These are phyloP conservation scores for Arabis alpina DNA, from an alignment of 345 rosid species.

Conservation along the genomic window DNA sequence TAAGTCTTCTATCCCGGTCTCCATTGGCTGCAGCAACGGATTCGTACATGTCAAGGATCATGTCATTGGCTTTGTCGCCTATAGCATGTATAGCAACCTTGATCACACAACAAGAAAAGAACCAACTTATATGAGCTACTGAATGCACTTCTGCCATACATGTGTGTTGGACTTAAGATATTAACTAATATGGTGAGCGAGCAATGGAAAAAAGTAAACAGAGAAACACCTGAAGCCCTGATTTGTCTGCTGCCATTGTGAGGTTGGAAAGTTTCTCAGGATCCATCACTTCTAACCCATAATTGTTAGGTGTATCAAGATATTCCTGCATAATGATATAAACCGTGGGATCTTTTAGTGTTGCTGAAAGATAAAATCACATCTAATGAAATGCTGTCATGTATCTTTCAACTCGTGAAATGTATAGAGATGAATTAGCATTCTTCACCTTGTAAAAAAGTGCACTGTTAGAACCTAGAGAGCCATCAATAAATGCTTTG, in stretches of 20 bases:
- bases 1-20: constrained; percentile 74
- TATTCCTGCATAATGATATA: constrained; percentile 60
- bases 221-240: constrained; percentile 76
- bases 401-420: not conserved
- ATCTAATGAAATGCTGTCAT: not conserved
- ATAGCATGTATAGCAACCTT: constrained; percentile 96
- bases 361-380: not conserved
- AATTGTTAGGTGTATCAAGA: constrained; percentile 64
- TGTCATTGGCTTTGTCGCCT: constrained; percentile 88
- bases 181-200: too few species aligned
- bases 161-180: too few species aligned
- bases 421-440: not conserved
- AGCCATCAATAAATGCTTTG: constrained; percentile 93
- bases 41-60: constrained; percentile 68
- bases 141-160: not conserved
- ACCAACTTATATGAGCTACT: not conserved
- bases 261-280: constrained; percentile 62
- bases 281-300: constrained; percentile 69
- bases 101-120: constrained; percentile 18
- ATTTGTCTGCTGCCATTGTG: constrained; percentile 71
- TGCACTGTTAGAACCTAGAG: constrained; percentile 88
- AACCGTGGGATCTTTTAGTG: not conserved
- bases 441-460: constrained; percentile 78
- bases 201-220: constrained; percentile 12
- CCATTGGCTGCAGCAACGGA: constrained; percentile 65